Conservation (phyloP, 2,329 filamentous ascomycete genomes). For the Tolypocladium inflatum region DNA sequence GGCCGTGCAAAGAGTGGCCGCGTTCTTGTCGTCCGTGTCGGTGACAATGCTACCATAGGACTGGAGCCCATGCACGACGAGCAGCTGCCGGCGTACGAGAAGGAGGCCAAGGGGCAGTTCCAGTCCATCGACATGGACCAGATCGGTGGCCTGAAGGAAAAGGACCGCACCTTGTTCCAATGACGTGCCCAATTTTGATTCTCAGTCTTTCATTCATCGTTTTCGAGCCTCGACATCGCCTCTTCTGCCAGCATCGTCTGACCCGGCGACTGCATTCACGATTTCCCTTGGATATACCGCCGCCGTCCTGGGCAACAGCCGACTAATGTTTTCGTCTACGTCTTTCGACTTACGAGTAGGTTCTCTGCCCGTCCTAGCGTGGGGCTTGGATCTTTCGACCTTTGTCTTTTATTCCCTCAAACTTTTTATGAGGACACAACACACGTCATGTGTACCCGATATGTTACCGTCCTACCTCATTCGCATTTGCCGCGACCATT, state of each 20-base stretch:
- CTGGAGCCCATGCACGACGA: constrained; percentile 78
- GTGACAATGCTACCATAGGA: constrained; percentile 75
- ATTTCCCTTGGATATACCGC: background rate
- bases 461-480: constrained; percentile 8
- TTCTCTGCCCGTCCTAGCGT: background rate
- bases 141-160: constrained; percentile 91
- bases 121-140: constrained; percentile 91
- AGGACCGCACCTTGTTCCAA: constrained; percentile 42
- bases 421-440: constrained; percentile 1
- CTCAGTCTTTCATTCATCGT: background rate
- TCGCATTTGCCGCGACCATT: background rate
- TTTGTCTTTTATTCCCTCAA: background rate
- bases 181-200: constrained; percentile 11
- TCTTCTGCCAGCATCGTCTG: background rate
- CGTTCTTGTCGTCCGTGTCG: constrained; percentile 84
- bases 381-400: constrained; percentile 1
- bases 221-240: background rate
- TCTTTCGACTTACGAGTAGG: background rate
- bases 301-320: background rate
- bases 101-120: constrained; percentile 69
- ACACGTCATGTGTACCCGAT: constrained; percentile 19
- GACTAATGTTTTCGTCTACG: background rate
- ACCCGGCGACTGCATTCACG: background rate
- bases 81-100: constrained; percentile 80
- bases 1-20: constrained; percentile 77